A percentile compares a stretch with the other conserved stretches of the same genome.
These are phyloP conservation scores for Clarireedia hainanense DNA, from an alignment of 2,329 filamentous ascomycete genomes.

Conservation along the genomic window DNA sequence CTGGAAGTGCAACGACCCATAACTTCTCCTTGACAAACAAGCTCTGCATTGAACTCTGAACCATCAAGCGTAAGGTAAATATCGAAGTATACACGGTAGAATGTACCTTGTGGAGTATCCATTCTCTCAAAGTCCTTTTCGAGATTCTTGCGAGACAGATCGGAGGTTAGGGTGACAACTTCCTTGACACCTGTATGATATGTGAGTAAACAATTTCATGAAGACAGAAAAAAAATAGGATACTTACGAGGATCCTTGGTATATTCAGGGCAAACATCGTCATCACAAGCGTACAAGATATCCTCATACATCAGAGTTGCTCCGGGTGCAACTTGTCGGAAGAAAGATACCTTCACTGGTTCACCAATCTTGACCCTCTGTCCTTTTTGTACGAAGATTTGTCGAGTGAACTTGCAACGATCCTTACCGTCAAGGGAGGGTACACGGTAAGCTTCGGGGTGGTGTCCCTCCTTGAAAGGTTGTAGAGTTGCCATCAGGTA, in stretches of 20 bases:
- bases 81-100: conserved; percentile 76
- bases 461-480: conserved; percentile 97
- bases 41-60: conserved; percentile 93
- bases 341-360: conserved; percentile 97
- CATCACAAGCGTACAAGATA: conserved; percentile 93
- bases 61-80: conserved; percentile 92
- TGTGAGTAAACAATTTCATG: not conserved
- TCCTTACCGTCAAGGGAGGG: conserved; percentile 95
- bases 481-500: conserved; percentile 99
- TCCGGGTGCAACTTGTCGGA: conserved; percentile 93
- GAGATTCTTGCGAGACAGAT: conserved; percentile 93
- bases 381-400: conserved; percentile 98
- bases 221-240: not conserved
- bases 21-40: conserved; percentile 98
- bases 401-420: conserved; percentile 94
- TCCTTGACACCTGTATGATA: conserved; percentile 79
- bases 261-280: conserved; percentile 96
- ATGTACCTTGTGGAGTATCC: conserved; percentile 96
- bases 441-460: conserved; percentile 95
- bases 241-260: conserved; percentile 97
- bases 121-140: conserved; percentile 99
- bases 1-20: conserved; percentile 94
- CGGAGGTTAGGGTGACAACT: conserved; percentile 93
- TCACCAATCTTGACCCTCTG: conserved; percentile 99
- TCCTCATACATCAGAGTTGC: conserved; percentile 99